Evolutionary conservation across 2,329 filamentous ascomycete species (phyloP), one percentile per base, ranked within the genome.

Genomic region (Stemphylium lycopersici): DNA sequence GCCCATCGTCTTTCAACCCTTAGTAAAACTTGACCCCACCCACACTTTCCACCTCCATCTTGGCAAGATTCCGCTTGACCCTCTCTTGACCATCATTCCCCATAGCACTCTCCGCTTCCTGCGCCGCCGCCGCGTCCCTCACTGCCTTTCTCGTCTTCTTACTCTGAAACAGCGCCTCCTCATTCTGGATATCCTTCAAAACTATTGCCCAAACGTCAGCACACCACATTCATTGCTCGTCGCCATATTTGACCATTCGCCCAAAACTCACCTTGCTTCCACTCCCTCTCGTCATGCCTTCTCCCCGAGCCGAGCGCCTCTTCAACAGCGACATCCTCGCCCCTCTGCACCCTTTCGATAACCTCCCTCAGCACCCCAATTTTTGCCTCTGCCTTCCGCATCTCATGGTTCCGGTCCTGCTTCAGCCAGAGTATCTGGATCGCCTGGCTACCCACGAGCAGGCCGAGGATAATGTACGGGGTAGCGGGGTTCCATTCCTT

Each of bases 371-470:
- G 76, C 26, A 91, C 71, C 2, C 82, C 84, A 59, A 99, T 90
- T 70, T 90, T 89, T 6, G 90, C 87, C 64, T 96, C 90, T 4
- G 92, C 88, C 63, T 87, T 86, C 45, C 93, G 86, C 69, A 82
- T 85, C 66, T 90, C 93, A 8, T 87, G 85, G 29, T 83, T 81
- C 69, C 87, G 89, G 45, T 93, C 88, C 65, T 90, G 90, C 66
- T 88, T 89, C 66, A 98, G 74, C 32, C 87, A 83, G 69, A 99
- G 88, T 82, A 95, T 90, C 68, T 97, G 90, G 66, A 99, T 97
- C 12, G 93, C 90, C 82, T 97, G 96, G 58, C 91, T 96, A 3
- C 96, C 96, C 61, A 98, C 93, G 59, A 98, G 83, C 36, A 92
- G 80, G 5, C 90, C 81, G 2, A 86, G 73, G 53, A 84, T 69